These are phyloP conservation scores for Cladophialophora immunda DNA, from an alignment of 2,329 filamentous ascomycete species.

Conservation along the genomic window DNA sequence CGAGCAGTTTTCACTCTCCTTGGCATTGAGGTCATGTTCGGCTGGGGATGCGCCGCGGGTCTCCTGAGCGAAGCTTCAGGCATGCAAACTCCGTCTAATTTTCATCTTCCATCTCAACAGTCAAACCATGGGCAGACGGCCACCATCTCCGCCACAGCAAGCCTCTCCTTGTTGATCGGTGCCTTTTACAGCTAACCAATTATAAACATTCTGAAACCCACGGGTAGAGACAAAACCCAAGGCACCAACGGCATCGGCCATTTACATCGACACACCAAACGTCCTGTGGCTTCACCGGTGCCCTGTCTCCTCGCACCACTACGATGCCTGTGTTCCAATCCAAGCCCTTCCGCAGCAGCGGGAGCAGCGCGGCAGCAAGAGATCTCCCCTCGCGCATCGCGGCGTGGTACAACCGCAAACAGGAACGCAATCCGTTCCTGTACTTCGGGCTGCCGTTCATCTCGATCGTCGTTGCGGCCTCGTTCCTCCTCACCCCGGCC, in stretches of 20 bases:
- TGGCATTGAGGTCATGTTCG: background rate
- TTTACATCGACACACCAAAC: background rate
- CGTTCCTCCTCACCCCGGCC: constrained; percentile 92
- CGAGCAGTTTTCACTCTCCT: background rate
- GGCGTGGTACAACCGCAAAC: constrained; percentile 75
- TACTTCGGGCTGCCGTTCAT: constrained; percentile 96
- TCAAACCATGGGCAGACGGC: background rate
- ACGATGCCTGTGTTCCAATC: constrained; percentile 73
- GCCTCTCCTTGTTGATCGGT: background rate
- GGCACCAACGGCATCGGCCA: too few relatives aligned
- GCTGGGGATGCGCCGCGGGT: background rate
- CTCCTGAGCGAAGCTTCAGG: background rate
- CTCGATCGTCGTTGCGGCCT: constrained; percentile 85
- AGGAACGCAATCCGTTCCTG: constrained; percentile 84
- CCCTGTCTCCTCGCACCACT: constrained; percentile 14
- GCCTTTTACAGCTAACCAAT: background rate
- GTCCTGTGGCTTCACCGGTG: background rate
- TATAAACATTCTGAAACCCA: background rate
- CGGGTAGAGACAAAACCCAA: background rate
- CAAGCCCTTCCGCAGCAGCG: constrained; percentile 71
- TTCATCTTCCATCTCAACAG: background rate
- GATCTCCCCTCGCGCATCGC: constrained; percentile 63
- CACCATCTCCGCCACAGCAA: background rate
- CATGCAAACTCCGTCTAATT: background rate
- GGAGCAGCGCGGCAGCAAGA: constrained; percentile 46